A percentile compares a stretch with the other conserved stretches of the same genome.
phyloP scores from a whole-genome alignment of 208 protist species.

The Leishmania gerbilli region DNA sequence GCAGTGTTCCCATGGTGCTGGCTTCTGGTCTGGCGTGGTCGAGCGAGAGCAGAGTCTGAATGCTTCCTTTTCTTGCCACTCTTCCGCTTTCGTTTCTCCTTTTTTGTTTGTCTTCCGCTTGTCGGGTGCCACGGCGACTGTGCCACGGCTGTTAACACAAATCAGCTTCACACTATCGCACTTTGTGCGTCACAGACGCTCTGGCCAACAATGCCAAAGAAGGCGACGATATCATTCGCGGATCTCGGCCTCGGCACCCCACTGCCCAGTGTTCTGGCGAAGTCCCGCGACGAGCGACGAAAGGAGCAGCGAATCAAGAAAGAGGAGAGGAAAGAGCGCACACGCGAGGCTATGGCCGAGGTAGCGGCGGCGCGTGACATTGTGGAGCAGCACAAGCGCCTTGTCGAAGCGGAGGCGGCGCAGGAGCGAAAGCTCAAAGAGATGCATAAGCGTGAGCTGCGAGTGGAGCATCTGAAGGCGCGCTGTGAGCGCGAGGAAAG shows the following conservation, averaged over 20 bases:
- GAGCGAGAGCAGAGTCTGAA: not conserved
- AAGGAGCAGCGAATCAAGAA: constrained; percentile 64
- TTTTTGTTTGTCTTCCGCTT: constrained; percentile 15
- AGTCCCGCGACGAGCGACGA: constrained; percentile 58
- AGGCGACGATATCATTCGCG: constrained; percentile 65
- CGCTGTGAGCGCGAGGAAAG: constrained; percentile 59
- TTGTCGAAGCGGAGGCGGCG: constrained; percentile 46
- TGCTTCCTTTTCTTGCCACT: constrained; percentile 7
- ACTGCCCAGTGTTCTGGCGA: constrained; percentile 59
- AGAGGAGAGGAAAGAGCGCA: constrained; percentile 68
- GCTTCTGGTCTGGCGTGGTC: not conserved
- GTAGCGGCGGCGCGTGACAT: constrained; percentile 44
- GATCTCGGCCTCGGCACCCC: constrained; percentile 83
- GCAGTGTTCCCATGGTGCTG: not conserved
- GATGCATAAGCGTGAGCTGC: constrained; percentile 60
- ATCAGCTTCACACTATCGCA: not conserved
- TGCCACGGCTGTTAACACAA: not conserved
- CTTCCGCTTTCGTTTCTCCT: constrained; percentile 4
- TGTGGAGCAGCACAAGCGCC: constrained; percentile 71
- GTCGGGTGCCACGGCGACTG: not conserved
- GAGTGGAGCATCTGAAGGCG: constrained; percentile 50
- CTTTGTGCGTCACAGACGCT: not conserved
- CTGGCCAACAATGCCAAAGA: constrained; percentile 40
- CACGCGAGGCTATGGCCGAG: constrained; percentile 59
- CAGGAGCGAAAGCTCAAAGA: constrained; percentile 62